These are phyloP conservation scores for Nothophytophthora sp. DNA, from an alignment of 352 stramenopile species.

Conservation along the genomic window DNA sequence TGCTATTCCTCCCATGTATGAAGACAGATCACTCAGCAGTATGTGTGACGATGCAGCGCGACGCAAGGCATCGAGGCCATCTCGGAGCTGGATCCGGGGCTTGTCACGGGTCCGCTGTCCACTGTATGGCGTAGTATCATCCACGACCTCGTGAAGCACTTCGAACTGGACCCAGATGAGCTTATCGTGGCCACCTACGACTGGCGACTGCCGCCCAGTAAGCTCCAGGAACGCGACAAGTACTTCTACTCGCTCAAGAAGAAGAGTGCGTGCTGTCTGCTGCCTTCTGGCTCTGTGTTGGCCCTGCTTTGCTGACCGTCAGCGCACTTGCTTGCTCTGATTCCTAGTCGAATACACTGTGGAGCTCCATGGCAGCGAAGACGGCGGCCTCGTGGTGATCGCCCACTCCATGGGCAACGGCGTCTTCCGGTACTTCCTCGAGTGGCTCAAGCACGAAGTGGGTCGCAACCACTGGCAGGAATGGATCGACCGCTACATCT, in stretches of 20 bases:
- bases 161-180: constrained; percentile 65
- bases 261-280: constrained; percentile 50
- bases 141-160: constrained; percentile 68
- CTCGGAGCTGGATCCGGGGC: constrained; percentile 69
- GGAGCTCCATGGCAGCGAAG: constrained; percentile 38
- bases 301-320: neutral
- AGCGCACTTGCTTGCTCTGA: neutral
- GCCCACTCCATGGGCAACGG: constrained; percentile 84
- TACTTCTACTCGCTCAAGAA: constrained; percentile 75
- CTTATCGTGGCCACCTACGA: constrained; percentile 79
- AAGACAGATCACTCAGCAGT: too few species aligned
- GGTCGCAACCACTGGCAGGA: constrained; percentile 67
- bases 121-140: constrained; percentile 74
- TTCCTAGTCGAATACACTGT: constrained; percentile 64
- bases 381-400: constrained; percentile 66
- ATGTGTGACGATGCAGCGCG: constrained; percentile 27
- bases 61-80: constrained; percentile 59
- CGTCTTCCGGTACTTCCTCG: constrained; percentile 82
- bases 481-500: constrained; percentile 80
- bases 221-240: constrained; percentile 70
- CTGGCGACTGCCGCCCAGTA: constrained; percentile 76
- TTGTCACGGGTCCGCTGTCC: constrained; percentile 75
- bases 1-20: neutral
- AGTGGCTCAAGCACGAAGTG: constrained; percentile 79
- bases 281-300: neutral